Conservation (phyloP, 331 rosid genomes). For the Quercus phellos region DNA sequence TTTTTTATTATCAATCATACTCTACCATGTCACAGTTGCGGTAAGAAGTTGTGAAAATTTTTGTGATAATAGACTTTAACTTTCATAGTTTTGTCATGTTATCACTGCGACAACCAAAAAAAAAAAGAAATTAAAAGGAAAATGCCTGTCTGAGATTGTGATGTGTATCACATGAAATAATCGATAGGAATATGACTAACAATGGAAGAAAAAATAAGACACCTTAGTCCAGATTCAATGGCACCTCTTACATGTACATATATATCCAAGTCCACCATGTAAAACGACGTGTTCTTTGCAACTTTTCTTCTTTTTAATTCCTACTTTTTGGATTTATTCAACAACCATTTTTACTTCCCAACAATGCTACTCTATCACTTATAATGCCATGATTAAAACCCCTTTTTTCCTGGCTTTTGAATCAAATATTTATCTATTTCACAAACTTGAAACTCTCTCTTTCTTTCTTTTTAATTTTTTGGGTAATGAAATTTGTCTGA, state of each 20-base stretch:
- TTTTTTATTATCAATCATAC: too few species aligned
- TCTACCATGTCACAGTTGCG: too few species aligned
- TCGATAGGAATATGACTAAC: constrained; percentile 27
- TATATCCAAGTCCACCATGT: constrained; percentile 37
- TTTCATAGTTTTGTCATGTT: too few species aligned
- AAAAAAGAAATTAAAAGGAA: constrained; percentile 24
- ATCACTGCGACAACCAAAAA: constrained; percentile 11
- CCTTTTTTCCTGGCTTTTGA: constrained; percentile 18
- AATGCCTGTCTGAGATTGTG: constrained; percentile 32
- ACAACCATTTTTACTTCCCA: constrained; percentile 20
- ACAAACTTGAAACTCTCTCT: background rate
- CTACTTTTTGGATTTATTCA: constrained; percentile 21
- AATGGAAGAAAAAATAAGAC: constrained; percentile 22
- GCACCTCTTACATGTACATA: constrained; percentile 17
- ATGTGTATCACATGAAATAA: constrained; percentile 18
- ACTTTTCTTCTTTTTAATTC: background rate
- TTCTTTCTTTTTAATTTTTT: background rate
- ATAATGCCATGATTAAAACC: constrained; percentile 25
- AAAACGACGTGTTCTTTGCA: constrained; percentile 41
- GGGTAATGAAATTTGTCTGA: constrained; percentile 17
- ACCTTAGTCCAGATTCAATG: constrained; percentile 66
- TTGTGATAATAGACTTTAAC: too few species aligned
- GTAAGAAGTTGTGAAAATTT: too few species aligned
- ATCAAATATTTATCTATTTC: background rate
- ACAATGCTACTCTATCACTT: constrained; percentile 19